Conservation (phyloP, 1,284 basidiomycete species). For the Exobasidium rhododendri region DNA sequence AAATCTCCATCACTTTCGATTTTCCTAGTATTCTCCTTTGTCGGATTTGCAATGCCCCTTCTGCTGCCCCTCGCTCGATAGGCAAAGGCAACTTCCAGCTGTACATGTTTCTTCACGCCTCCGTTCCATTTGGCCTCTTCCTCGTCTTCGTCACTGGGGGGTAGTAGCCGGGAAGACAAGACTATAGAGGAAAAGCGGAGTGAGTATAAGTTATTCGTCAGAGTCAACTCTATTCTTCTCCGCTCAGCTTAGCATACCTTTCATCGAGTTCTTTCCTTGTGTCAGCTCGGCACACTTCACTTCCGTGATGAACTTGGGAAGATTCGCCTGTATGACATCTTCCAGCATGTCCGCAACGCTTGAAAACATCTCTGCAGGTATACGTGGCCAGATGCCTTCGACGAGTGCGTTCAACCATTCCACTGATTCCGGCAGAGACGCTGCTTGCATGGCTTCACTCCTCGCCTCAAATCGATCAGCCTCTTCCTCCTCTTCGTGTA, state of each 20-base stretch:
- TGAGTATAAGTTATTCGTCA: neutral
- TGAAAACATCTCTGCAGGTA: conserved; percentile 7
- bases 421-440: conserved; percentile 6
- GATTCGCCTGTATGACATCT: conserved; percentile 14
- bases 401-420: conserved; percentile 12
- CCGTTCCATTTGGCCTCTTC: conserved; percentile 4
- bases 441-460: neutral
- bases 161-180: conserved; percentile 3
- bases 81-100: conserved; percentile 12
- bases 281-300: conserved; percentile 12
- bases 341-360: conserved; percentile 9
- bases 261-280: conserved; percentile 11
- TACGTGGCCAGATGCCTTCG: conserved; percentile 5
- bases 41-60: neutral
- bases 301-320: conserved; percentile 11
- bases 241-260: too few relatives aligned
- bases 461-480: conserved; percentile 4
- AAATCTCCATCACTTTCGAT: neutral
- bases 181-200: neutral
- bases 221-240: neutral
- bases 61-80: neutral
- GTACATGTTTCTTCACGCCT: conserved; percentile 7
- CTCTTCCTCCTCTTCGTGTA: conserved; percentile 1
- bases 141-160: conserved; percentile 1
- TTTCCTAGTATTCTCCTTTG: neutral